Evolutionary conservation across 148 eudicot species (phyloP), one percentile per base, ranked within the genome.

Genomic region (Drosera capensis): DNA sequence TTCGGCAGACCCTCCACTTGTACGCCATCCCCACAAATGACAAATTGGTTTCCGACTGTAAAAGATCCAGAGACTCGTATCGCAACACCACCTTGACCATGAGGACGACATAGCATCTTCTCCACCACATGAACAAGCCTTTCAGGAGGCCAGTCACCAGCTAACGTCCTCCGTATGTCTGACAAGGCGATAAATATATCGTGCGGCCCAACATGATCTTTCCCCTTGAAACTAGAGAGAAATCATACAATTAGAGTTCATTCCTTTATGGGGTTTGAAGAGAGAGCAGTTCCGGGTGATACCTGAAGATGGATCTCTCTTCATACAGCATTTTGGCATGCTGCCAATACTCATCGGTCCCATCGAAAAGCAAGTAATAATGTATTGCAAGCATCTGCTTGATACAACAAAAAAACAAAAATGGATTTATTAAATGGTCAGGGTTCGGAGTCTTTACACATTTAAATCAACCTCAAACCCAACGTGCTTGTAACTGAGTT

Each of bases 1-100:
- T 75, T 78, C 18, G 94, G 97, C 59, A 83, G 57, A 14, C 86
- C 97, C 62, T 88, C 94, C 6, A 74, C 94, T 67, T 75, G 86
- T 26, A 88, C 57, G 11, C 94, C 97, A 31, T 88, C 97, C 20
- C 97, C 97, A 59, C 97, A 88, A 18, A 88, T 80, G 40, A 83
- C 59, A 44, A 83, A 83, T 43, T 80, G 97, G 39, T 80, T 83
- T 16, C 94, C 97, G 18, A 80, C 62, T 21, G 83, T 77, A 42
- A 83, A 80, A 5, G 97, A 83, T 14, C 97, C 97, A 0, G 79
- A 77, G 16, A 71, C 92, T 48, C 94, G 90, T 14, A 88, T 73
- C 49, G 92, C 92, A 30, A 88, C 59, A 15, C 94, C 92, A 17
- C 75, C 77, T 58, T 59, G 45, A 54, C 83, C 86, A 52, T 88